Percentiles rank a stretch among this genome's conserved stretches.
Conservation (phyloP, 208 protist genomes). For the Trypanosoma brucei region DNA sequence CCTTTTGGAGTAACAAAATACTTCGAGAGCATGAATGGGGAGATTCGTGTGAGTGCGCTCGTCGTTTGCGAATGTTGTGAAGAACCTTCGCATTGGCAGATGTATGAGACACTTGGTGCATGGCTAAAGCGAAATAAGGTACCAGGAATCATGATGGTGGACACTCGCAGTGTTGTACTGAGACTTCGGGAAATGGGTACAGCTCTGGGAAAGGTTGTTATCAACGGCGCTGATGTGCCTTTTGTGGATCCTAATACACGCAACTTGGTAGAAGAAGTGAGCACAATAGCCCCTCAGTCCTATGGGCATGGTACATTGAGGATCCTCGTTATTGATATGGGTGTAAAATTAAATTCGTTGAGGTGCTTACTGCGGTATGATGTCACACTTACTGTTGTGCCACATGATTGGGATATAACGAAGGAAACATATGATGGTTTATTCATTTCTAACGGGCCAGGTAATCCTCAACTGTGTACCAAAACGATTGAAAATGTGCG, state of each 20-base stretch:
- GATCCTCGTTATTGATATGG: slow-evolving; percentile 93
- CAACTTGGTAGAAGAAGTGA: slow-evolving; percentile 95
- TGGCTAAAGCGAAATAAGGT: slow-evolving; percentile 94
- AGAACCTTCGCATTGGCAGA: slow-evolving; percentile 94
- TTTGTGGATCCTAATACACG: slow-evolving; percentile 93
- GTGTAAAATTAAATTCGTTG: slow-evolving; percentile 94
- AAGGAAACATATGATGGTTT: slow-evolving; percentile 94
- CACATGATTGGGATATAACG: slow-evolving; percentile 95
- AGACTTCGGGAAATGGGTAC: slow-evolving; percentile 93
- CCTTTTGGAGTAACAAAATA: slow-evolving; percentile 91
- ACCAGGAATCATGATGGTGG: slow-evolving; percentile 96
- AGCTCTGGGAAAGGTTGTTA: slow-evolving; percentile 88
- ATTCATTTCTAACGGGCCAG: slow-evolving; percentile 96
- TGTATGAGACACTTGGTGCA: slow-evolving; percentile 63
- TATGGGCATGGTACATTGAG: slow-evolving; percentile 83
- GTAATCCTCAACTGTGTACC: slow-evolving; percentile 86
- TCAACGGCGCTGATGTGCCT: slow-evolving; percentile 63
- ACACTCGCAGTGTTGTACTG: slow-evolving; percentile 97
- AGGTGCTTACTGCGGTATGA: slow-evolving; percentile 89
- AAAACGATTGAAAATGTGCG: slow-evolving; percentile 93
- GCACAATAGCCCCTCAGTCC: slow-evolving; percentile 65
- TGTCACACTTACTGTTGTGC: slow-evolving; percentile 79
- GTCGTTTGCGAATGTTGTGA: slow-evolving; percentile 94
- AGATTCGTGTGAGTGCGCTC: slow-evolving; percentile 88
- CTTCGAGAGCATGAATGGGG: slow-evolving; percentile 93